Conservation (phyloP, 768 basidiomycete genomes). For the Leccinum arenicola region DNA sequence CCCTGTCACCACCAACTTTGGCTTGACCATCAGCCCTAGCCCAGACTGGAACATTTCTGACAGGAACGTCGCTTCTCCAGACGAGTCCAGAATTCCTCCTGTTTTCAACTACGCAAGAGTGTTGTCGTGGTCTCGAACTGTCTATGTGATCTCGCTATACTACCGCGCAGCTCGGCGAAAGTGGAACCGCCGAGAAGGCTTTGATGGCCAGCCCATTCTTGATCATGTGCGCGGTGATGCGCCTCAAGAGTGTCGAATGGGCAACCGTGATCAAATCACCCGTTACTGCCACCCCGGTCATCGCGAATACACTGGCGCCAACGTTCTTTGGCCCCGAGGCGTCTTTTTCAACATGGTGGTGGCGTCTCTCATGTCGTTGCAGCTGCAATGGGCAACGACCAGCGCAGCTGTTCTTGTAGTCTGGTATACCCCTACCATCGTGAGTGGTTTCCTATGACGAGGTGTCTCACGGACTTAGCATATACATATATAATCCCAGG, state of each 20-base stretch:
- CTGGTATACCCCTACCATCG: slow-evolving; percentile 32
- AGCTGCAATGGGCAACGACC: slow-evolving; percentile 34
- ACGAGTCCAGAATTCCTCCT: slow-evolving; percentile 24
- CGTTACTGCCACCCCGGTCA: slow-evolving; percentile 18
- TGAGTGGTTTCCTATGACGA: background rate
- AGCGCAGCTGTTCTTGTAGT: slow-evolving; percentile 27
- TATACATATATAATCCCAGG: slow-evolving; percentile 5
- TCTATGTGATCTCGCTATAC: slow-evolving; percentile 13
- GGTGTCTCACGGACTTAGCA: background rate
- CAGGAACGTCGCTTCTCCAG: slow-evolving; percentile 14
- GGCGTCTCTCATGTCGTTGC: slow-evolving; percentile 30
- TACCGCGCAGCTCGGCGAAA: slow-evolving; percentile 19
- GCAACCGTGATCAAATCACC: slow-evolving; percentile 16
- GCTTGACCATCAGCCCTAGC: slow-evolving; percentile 14
- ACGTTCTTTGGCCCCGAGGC: slow-evolving; percentile 22
- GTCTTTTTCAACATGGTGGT: slow-evolving; percentile 26
- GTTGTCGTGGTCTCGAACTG: slow-evolving; percentile 20
- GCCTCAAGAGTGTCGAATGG: slow-evolving; percentile 16
- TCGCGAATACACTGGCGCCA: background rate
- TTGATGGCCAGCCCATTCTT: background rate
- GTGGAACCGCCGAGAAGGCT: background rate
- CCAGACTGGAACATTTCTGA: slow-evolving; percentile 1
- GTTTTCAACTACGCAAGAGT: slow-evolving; percentile 26
- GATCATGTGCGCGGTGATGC: background rate
- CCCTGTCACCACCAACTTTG: slow-evolving; percentile 4